Percentiles rank a stretch among this genome's conserved stretches.
phyloP scores from a whole-genome alignment of 169 alveolate genomes.

The Plasmodium berghei region DNA sequence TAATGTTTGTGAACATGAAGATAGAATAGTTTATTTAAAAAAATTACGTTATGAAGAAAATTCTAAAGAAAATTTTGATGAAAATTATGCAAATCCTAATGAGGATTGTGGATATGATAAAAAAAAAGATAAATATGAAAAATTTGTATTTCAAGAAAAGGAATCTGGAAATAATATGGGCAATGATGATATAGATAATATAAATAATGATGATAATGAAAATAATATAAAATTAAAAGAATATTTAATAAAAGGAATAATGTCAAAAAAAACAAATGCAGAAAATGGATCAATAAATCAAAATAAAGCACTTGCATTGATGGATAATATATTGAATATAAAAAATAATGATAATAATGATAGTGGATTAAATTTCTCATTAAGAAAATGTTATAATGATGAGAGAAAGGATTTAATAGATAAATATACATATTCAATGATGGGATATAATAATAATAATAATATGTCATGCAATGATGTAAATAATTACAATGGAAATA shows the following conservation, averaged over 20 bases:
- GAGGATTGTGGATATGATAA: slow-evolving; percentile 10
- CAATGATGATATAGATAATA: neutral
- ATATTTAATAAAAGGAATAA: slow-evolving; percentile 23
- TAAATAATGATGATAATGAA: slow-evolving; percentile 14
- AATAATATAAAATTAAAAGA: slow-evolving; percentile 16
- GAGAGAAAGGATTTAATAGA: slow-evolving; percentile 2
- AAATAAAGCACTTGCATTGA: slow-evolving; percentile 17
- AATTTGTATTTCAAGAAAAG: slow-evolving; percentile 2
- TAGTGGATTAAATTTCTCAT: slow-evolving; percentile 2
- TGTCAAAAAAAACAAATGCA: slow-evolving; percentile 13
- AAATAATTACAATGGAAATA: neutral
- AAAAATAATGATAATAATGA: slow-evolving; percentile 37
- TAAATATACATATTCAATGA: neutral
- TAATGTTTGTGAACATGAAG: neutral
- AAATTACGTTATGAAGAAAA: slow-evolving; percentile 18
- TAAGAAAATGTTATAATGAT: neutral
- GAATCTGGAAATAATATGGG: slow-evolving; percentile 20
- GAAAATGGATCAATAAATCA: slow-evolving; percentile 22
- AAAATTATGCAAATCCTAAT: neutral
- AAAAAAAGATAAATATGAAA: slow-evolving; percentile 23
- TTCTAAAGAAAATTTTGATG: slow-evolving; percentile 22
- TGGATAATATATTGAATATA: slow-evolving; percentile 24
- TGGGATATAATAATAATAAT: slow-evolving; percentile 5
- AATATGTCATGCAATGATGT: neutral
- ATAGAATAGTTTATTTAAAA: neutral